Conservation (phyloP, 768 basidiomycete genomes). For the Asterophora parasitica region DNA sequence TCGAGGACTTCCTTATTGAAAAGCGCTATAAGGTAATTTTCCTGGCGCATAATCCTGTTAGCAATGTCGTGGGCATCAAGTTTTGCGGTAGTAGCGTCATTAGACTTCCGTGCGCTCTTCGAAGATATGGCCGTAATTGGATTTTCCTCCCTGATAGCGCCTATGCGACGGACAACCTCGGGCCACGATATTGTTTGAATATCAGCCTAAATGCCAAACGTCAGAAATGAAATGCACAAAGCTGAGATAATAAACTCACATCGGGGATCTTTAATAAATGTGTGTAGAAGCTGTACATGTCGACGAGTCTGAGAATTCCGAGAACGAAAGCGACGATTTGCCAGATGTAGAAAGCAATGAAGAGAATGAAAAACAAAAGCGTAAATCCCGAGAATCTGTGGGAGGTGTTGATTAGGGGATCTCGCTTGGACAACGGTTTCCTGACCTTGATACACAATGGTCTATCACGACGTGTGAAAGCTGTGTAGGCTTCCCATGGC, state of each 20-base stretch:
- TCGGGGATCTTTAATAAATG: slow-evolving; percentile 92
- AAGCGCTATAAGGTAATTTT: slow-evolving; percentile 96
- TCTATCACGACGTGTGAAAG: slow-evolving; percentile 80
- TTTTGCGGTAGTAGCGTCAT: slow-evolving; percentile 72
- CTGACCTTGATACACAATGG: slow-evolving; percentile 81
- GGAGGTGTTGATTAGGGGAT: not conserved
- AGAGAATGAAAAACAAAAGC: slow-evolving; percentile 76
- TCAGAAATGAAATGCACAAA: slow-evolving; percentile 9
- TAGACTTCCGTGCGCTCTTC: slow-evolving; percentile 40
- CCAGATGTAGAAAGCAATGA: slow-evolving; percentile 86
- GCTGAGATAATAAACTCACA: slow-evolving; percentile 38
- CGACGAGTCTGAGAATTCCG: slow-evolving; percentile 72
- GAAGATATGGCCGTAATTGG: slow-evolving; percentile 86
- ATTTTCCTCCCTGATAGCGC: slow-evolving; percentile 86
- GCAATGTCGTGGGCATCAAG: slow-evolving; percentile 98
- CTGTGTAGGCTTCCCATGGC: slow-evolving; percentile 56
- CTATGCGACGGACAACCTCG: slow-evolving; percentile 87
- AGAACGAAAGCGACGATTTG: slow-evolving; percentile 78
- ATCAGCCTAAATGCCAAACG: slow-evolving; percentile 59
- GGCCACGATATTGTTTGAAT: slow-evolving; percentile 98
- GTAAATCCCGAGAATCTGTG: slow-evolving; percentile 80
- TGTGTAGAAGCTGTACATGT: slow-evolving; percentile 97
- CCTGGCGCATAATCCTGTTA: slow-evolving; percentile 95
- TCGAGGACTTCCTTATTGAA: slow-evolving; percentile 97
- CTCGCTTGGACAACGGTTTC: slow-evolving; percentile 5